Base-by-base conservation (phyloP, 106 monocot genomes). In the Amphibolis antarctica region DNA sequence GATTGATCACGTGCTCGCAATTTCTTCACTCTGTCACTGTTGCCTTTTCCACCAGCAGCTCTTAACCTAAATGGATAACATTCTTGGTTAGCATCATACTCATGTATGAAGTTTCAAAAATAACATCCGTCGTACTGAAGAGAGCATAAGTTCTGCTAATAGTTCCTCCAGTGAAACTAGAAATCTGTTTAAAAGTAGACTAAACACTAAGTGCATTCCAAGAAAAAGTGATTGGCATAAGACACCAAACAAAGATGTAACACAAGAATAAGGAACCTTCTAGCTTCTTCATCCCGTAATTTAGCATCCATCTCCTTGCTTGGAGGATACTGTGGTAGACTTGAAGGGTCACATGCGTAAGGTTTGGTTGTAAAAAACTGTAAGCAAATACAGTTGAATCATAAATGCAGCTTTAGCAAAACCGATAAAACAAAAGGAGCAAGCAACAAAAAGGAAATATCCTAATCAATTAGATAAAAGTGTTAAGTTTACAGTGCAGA, bases 251-350 rank as follows among this genome's bases (percentile, higher is more conserved):
- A 36, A 18, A 61, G 29, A 22, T 30, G 19, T 13, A 36, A 61
- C 19, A n/a, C 21, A 20, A 44, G 28, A 4, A 60, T 15, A 60
- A 60, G 12, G 42, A 5, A 86, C 87, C 87, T 80, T 83, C 78
- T 87, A 66, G 87, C 77, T 80, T 83, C 83, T 83, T 87, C 87
- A 78, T 83, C 87, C 50, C 87, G 75, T 62, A 74, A 55, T 78
- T 87, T 87, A 31, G 87, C 87, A 75, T 87, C 87, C 80, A 87
- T 80, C 69, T 87, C 87, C 51, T 75, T 75, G 44, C 67, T 75
- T 53, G 74, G 74, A 62, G 74, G 74, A 53, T 75, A 75, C 14
- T 68, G 75, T 48, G 87, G 87, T 28, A 87, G 60, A 70, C 80
- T 87, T 63, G 82, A 83, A 55, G 83, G 80, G 3, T 87, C 83